Evolutionary conservation across 2,329 filamentous ascomycete species (phyloP).

Genomic region (Scedosporium dehoogii): DNA sequence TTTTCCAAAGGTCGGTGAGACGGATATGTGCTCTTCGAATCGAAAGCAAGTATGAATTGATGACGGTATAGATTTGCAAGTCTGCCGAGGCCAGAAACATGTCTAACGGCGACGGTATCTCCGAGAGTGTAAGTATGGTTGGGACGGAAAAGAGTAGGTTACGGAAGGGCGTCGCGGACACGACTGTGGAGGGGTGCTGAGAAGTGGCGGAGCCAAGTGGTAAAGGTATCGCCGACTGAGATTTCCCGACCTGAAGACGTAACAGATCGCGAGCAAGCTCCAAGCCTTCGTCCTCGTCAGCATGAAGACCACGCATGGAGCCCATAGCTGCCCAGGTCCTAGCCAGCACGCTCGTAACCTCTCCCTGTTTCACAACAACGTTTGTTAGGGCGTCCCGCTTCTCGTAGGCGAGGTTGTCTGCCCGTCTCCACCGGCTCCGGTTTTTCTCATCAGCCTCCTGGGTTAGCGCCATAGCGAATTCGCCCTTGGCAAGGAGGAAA

Average conservation of each 20-base stretch:
- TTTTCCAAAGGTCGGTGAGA: conserved; percentile 78
- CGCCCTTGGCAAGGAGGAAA: conserved; percentile 76
- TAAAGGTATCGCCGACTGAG: conserved; percentile 26
- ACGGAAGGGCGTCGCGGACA: conserved; percentile 54
- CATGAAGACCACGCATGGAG: conserved; percentile 57
- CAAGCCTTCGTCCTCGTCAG: conserved; percentile 72
- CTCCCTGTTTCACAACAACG: conserved; percentile 71
- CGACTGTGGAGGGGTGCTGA: conserved; percentile 18
- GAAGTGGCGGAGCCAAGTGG: conserved; percentile 24
- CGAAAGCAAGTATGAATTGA: conserved; percentile 79
- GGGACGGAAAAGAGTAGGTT: conserved; percentile 76
- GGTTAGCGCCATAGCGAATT: conserved; percentile 82
- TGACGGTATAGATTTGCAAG: conserved; percentile 67
- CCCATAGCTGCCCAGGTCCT: conserved; percentile 73
- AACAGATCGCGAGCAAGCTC: conserved; percentile 74
- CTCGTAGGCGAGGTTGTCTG: conserved; percentile 47
- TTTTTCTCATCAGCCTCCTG: conserved; percentile 75
- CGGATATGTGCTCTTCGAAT: conserved; percentile 79
- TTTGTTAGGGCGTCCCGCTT: conserved; percentile 41
- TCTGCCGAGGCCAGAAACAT: conserved; percentile 74
- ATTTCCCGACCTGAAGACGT: conserved; percentile 52
- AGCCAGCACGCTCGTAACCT: conserved; percentile 66
- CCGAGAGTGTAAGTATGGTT: conserved; percentile 57
- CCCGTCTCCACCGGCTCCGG: conserved; percentile 59
- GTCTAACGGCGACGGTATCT: conserved; percentile 71